phyloP scores from a whole-genome alignment of 2,329 filamentous ascomycete species.

The Rutstroemia sydowiana region DNA sequence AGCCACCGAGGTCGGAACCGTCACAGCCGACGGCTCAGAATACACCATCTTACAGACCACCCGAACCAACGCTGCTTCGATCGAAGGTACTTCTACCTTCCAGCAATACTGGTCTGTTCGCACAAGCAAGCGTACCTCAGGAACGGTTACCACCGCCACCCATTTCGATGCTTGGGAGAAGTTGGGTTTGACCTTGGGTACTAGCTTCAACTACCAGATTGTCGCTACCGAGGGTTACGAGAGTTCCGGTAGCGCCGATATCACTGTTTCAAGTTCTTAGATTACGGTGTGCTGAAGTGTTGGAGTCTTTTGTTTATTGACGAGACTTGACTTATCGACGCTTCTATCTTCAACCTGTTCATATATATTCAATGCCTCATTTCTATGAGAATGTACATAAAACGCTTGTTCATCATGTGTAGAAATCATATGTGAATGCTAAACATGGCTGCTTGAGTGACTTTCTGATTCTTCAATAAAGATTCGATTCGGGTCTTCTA shows the following conservation, averaged over 20 bases:
- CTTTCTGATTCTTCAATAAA: too few species aligned
- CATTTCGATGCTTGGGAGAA: conserved; percentile 48
- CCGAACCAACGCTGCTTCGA: conserved; percentile 34
- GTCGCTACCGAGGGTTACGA: conserved; percentile 27
- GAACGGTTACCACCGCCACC: conserved; percentile 41
- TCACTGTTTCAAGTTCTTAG: conserved; percentile 16
- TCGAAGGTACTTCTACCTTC: conserved; percentile 43
- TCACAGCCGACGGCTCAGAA: conserved; percentile 43
- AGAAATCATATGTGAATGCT: too few species aligned
- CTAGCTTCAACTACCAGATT: conserved; percentile 41
- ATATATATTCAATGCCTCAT: too few species aligned
- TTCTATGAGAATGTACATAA: too few species aligned
- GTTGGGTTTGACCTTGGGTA: conserved; percentile 41
- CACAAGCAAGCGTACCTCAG: conserved; percentile 40
- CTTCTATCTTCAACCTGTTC: too few species aligned
- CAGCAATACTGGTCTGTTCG: conserved; percentile 48
- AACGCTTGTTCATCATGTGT: too few species aligned
- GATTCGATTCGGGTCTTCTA: too few species aligned
- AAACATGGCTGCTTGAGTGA: too few species aligned
- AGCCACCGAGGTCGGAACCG: conserved; percentile 41
- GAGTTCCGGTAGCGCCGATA: conserved; percentile 8
- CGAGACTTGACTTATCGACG: too few species aligned
- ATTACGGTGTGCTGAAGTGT: too few species aligned
- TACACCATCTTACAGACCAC: conserved; percentile 41
- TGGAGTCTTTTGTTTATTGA: too few species aligned